phyloP scores from a whole-genome alignment of 805 yeast species.

The Dipodascus albidus region DNA sequence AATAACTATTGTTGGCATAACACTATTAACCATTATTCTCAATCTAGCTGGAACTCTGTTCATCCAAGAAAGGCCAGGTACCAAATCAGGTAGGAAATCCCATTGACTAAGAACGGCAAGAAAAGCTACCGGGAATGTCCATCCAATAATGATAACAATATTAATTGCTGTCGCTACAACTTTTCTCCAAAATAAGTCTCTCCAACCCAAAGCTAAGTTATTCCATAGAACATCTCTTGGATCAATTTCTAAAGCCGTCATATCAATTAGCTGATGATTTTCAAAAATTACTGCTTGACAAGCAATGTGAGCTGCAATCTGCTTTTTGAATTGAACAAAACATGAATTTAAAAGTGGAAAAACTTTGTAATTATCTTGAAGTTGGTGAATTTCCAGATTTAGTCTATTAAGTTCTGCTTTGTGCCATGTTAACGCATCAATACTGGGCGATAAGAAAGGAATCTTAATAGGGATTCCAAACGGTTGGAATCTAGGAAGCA shows the following conservation, averaged over 20 bases:
- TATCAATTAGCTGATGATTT: conserved; percentile 5
- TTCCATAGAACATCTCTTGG: conserved; percentile 66
- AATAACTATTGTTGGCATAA: conserved; percentile 58
- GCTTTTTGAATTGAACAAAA: conserved; percentile 51
- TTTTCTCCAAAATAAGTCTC: conserved; percentile 29
- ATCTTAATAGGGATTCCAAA: conserved; percentile 15
- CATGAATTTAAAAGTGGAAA: conserved; percentile 24
- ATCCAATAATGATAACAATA: conserved; percentile 43
- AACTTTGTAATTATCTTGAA: conserved; percentile 38
- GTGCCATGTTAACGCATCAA: conserved; percentile 57
- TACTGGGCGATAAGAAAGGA: conserved; percentile 56
- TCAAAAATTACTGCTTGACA: conserved; percentile 44
- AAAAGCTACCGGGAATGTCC: conserved; percentile 78
- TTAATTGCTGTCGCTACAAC: conserved; percentile 36
- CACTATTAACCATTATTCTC: conserved; percentile 43
- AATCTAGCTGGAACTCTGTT: conserved; percentile 41
- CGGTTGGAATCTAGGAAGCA: conserved; percentile 24
- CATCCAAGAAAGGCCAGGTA: conserved; percentile 51
- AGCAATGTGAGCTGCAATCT: conserved; percentile 49
- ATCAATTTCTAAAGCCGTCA: conserved; percentile 32
- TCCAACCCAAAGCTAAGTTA: conserved; percentile 35
- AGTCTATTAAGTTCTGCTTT: conserved; percentile 51
- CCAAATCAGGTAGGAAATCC: conserved; percentile 47
- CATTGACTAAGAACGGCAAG: conserved; percentile 68
- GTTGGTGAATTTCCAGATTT: conserved; percentile 43